Conservation (phyloP, 2,329 filamentous ascomycete genomes). For the Apiospora rasikravindrae region DNA sequence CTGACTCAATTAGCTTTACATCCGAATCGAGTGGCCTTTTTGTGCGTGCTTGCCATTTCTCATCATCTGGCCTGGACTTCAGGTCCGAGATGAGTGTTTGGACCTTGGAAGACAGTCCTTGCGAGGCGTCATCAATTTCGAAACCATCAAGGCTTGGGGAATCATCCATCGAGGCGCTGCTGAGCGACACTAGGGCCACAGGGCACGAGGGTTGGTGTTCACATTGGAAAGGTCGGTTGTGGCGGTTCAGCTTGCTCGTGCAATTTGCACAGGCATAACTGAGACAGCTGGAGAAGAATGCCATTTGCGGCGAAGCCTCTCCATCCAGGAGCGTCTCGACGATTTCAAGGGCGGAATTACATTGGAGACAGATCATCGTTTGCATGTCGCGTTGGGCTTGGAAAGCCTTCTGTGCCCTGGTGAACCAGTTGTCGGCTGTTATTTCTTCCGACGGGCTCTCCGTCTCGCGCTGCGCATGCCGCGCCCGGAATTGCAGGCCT, state of each 20-base stretch:
- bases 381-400: slow-evolving; percentile 39
- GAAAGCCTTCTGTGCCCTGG: slow-evolving; percentile 41
- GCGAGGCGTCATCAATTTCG: not conserved
- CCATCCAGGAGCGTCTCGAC: slow-evolving; percentile 30
- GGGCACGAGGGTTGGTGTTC: slow-evolving; percentile 34
- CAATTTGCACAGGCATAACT: slow-evolving; percentile 41
- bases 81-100: slow-evolving; percentile 41
- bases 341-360: slow-evolving; percentile 32
- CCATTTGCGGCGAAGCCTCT: not conserved
- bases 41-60: slow-evolving; percentile 41
- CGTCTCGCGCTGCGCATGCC: slow-evolving; percentile 30
- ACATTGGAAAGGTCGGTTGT: slow-evolving; percentile 24
- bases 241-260: slow-evolving; percentile 1
- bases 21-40: no score
- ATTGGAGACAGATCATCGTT: slow-evolving; percentile 35
- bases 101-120: slow-evolving; percentile 40
- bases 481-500: slow-evolving; percentile 44
- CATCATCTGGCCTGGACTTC: slow-evolving; percentile 27
- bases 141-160: not conserved
- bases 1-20: slow-evolving; percentile 37
- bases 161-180: slow-evolving; percentile 32
- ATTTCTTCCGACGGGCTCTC: not conserved
- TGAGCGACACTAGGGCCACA: slow-evolving; percentile 33
- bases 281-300: slow-evolving; percentile 41
- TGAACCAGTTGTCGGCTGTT: slow-evolving; percentile 27